Conservation (phyloP, 345 rosid species). For the Garcia nutans region DNA sequence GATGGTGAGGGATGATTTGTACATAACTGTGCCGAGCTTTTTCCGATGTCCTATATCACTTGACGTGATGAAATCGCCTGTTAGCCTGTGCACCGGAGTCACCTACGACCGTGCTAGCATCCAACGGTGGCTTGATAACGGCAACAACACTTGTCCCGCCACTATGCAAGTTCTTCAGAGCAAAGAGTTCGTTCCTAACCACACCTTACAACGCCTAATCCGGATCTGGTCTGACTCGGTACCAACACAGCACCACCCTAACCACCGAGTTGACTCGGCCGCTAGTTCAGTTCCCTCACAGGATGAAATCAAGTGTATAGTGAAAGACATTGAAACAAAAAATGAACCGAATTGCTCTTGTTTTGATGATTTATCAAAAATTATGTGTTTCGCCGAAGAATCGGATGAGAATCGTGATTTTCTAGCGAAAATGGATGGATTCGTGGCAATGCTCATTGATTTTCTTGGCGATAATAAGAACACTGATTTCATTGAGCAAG, state of each 20-base stretch:
- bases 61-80: slow-evolving; percentile 92
- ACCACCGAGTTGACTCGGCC: slow-evolving; percentile 21
- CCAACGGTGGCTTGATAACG: slow-evolving; percentile 84
- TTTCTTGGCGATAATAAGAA: slow-evolving; percentile 27
- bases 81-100: slow-evolving; percentile 89
- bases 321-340: slow-evolving; percentile 24
- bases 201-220: slow-evolving; percentile 76
- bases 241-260: slow-evolving; percentile 22
- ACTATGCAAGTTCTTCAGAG: slow-evolving; percentile 87
- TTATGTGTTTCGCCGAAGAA: slow-evolving; percentile 48
- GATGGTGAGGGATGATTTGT: slow-evolving; percentile 65
- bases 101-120: slow-evolving; percentile 90
- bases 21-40: slow-evolving; percentile 69
- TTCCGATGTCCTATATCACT: slow-evolving; percentile 94
- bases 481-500: slow-evolving; percentile 37
- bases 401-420: slow-evolving; percentile 58
- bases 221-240: slow-evolving; percentile 70
- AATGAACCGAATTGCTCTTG: slow-evolving; percentile 16
- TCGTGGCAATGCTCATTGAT: slow-evolving; percentile 49
- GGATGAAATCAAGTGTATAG: slow-evolving; percentile 37
- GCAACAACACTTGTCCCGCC: slow-evolving; percentile 90
- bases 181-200: slow-evolving; percentile 77
- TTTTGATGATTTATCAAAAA: slow-evolving; percentile 25
- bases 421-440: slow-evolving; percentile 47
- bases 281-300: slow-evolving; percentile 23